A percentile compares a stretch with the other conserved stretches of the same genome.
Conservation (phyloP, 768 basidiomycete species). For the Omphalotus guepiniiformis region DNA sequence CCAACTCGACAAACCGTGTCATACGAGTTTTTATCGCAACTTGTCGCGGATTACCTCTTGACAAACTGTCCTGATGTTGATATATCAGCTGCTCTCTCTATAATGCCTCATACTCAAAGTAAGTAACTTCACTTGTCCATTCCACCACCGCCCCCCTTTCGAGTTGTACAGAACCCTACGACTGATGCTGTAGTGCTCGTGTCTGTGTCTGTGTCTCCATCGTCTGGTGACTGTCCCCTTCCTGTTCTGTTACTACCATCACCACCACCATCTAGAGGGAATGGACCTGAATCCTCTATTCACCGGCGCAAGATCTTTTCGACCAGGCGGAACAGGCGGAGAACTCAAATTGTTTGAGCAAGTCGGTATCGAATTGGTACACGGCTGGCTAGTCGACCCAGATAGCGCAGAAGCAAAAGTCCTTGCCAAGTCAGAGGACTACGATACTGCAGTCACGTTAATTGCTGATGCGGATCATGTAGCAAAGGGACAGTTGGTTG, state of each 20-base stretch:
- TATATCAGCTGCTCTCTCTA: conserved; percentile 66
- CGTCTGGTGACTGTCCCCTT: no score
- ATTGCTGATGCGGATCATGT: conserved; percentile 81
- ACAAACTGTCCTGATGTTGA: conserved; percentile 52
- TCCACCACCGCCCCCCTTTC: background rate
- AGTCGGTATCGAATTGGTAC: conserved; percentile 75
- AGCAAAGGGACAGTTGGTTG: conserved; percentile 57
- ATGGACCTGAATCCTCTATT: conserved; percentile 89
- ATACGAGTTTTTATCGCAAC: conserved; percentile 79
- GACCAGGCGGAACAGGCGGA: conserved; percentile 60
- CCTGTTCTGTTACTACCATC: background rate
- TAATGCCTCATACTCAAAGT: conserved; percentile 79
- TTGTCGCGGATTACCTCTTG: conserved; percentile 81
- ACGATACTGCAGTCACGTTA: conserved; percentile 67
- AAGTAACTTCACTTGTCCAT: conserved; percentile 23
- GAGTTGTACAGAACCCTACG: no score
- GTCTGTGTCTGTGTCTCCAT: no score
- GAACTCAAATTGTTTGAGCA: conserved; percentile 86
- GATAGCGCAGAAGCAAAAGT: conserved; percentile 53
- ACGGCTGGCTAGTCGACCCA: conserved; percentile 87
- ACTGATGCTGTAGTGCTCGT: no score
- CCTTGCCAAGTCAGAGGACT: conserved; percentile 54
- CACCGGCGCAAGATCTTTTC: conserved; percentile 62
- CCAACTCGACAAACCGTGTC: conserved; percentile 64
- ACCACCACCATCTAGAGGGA: conserved; percentile 49